Evolutionary conservation across 2,329 filamentous ascomycete genomes (phyloP).

Genomic region (Rutstroemia sp.): DNA sequence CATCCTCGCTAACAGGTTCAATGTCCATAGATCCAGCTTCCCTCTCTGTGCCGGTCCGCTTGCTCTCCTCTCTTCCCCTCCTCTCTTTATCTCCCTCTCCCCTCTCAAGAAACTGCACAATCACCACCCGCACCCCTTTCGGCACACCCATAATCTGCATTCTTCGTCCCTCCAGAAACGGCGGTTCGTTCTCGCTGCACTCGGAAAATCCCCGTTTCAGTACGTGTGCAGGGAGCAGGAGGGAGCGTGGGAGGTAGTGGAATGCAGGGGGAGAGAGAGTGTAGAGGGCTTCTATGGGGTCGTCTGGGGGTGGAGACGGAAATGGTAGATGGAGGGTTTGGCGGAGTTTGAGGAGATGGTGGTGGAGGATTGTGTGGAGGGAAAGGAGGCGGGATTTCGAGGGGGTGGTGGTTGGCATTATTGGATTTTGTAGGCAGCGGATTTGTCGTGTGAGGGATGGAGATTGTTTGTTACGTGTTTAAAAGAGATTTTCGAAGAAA

Average conservation of each 20-base stretch:
- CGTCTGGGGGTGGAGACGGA: background rate
- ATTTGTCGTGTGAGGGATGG: too few species aligned
- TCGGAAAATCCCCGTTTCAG: conserved; percentile 2
- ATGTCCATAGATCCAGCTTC: background rate
- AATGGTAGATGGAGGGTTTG: background rate
- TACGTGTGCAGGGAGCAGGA: conserved; percentile 3
- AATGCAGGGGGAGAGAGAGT: conserved; percentile 12
- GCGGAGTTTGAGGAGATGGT: background rate
- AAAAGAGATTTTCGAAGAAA: too few species aligned
- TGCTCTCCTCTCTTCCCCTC: background rate
- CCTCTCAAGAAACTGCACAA: conserved; percentile 6
- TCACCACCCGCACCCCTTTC: conserved; percentile 6
- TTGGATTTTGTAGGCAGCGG: too few species aligned
- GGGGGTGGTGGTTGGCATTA: background rate
- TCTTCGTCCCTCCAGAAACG: conserved; percentile 14
- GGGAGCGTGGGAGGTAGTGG: conserved; percentile 7
- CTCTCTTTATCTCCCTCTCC: background rate
- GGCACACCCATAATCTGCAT: conserved; percentile 15
- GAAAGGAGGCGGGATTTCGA: background rate
- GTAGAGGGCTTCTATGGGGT: conserved; percentile 16
- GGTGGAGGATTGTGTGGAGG: background rate
- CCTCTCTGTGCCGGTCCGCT: background rate
- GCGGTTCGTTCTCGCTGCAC: conserved; percentile 10
- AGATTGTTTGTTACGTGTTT: too few species aligned
- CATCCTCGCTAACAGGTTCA: background rate